A percentile compares a stretch with the other conserved stretches of the same genome.
Conservation (phyloP, 164 flowering plant genomes). For the Magnolia officinalis region DNA sequence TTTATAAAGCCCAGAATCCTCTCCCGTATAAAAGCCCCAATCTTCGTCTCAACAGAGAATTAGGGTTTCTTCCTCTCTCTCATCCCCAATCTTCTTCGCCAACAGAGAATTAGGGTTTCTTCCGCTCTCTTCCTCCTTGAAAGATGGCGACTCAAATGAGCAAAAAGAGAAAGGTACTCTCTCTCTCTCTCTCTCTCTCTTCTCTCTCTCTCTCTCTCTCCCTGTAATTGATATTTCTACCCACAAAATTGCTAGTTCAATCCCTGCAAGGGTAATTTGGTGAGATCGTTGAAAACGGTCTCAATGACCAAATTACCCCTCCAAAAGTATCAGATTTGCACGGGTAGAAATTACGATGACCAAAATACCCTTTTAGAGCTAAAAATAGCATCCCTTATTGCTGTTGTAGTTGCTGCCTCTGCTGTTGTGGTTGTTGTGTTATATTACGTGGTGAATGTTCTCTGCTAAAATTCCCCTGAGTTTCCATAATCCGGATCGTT, state of each 20-base stretch:
- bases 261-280: neutral
- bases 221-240: neutral
- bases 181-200: neutral
- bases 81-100: neutral
- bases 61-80: neutral
- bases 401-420: too few species aligned
- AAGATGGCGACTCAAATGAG: conserved; percentile 62
- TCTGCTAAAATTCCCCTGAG: too few species aligned
- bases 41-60: neutral
- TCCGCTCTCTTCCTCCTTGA: neutral
- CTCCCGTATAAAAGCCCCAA: neutral
- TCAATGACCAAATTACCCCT: too few species aligned
- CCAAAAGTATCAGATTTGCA: too few species aligned
- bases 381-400: too few species aligned
- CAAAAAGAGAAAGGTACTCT: conserved; percentile 57
- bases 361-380: too few species aligned
- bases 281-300: too few species aligned
- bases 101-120: neutral
- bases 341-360: too few species aligned
- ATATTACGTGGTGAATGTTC: too few species aligned
- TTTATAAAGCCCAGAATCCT: too few species aligned
- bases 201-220: neutral
- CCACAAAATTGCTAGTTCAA: neutral
- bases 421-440: too few species aligned
- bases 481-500: too few species aligned